Base-by-base conservation (phyloP, 805 yeast genomes). In the Starmerella etchellsii region DNA sequence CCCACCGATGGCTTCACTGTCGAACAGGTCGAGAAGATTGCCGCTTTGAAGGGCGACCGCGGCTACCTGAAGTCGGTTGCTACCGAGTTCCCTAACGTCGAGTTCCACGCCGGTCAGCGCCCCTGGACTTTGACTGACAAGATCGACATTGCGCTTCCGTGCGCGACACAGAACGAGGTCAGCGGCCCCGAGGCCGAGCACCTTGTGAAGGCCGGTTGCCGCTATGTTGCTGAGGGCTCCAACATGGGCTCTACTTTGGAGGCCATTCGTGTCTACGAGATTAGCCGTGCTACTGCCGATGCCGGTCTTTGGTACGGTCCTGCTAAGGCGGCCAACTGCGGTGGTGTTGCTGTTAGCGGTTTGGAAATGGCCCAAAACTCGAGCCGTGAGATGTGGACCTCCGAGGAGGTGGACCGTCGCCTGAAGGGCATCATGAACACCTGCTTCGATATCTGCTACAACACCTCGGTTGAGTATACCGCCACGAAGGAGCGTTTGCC, bases 311-410 rank as follows among this genome's bases (percentile, higher is more conserved):
- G 98, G 98, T 88, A 87, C 69, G 97, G 94, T 58, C 96, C 96
- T 63, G 97, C 96, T 69, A 88, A 88, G 76, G 96, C 96, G 55
- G 88, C 96, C 59, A 88, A 88, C 78, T 81, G 93, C 70, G 98
- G 97, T 70, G 98, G 98, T 78, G 98, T 88, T 56, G 94, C 95
- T 44, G 96, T 87, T 44, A 84, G 95, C 45, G 97, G 96, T 61
- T 74, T 88, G 54, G 98, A 88, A 74, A 91, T 88, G 98, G 96
- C 97, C 52, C 98, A 88, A 73, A 91, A 88, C 82, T 83, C 96
- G 44, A 93, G 81, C 64, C 81, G 96, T 73, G 75, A 77, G 53
- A 66, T 68, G 53, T 91, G 97, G 96, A 74, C 94, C 50, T 56
- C 77, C 46, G 95, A 85, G 71, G 84, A 83, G 69, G 97, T 88